Conservation (phyloP, 495 filamentous ascomycete species). For the Aspergillus indologenus region DNA sequence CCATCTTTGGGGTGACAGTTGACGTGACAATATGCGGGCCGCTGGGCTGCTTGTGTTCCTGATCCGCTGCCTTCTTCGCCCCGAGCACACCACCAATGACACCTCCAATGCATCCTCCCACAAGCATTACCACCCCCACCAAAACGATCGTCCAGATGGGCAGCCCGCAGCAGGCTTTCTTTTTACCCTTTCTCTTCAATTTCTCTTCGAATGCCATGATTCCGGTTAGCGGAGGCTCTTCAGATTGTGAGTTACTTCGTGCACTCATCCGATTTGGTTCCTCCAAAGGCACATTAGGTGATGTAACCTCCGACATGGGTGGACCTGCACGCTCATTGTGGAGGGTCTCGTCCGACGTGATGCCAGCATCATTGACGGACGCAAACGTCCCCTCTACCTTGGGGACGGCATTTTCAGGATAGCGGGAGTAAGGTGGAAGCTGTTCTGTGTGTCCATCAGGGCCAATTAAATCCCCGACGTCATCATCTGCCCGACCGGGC, state of each 20-base stretch:
- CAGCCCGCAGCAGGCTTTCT: conserved; percentile 59
- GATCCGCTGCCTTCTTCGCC: conserved; percentile 38
- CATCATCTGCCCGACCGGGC: conserved; percentile 77
- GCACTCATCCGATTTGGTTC: conserved; percentile 9
- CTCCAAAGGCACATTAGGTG: conserved; percentile 26
- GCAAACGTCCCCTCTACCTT: conserved; percentile 31
- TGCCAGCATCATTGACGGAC: conserved; percentile 23
- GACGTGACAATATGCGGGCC: conserved; percentile 45
- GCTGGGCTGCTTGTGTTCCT: conserved; percentile 19
- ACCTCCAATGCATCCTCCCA: conserved; percentile 53
- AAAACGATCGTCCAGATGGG: conserved; percentile 68
- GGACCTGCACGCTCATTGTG: conserved; percentile 22
- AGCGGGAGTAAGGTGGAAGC: conserved; percentile 83
- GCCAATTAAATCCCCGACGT: conserved; percentile 80
- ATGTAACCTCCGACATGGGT: conserved; percentile 48
- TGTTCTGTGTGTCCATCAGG: conserved; percentile 88
- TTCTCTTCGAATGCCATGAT: conserved; percentile 52
- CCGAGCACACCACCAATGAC: conserved; percentile 58
- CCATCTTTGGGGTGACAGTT: conserved; percentile 57
- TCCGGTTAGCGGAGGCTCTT: conserved; percentile 25
- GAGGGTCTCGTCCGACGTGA: conserved; percentile 22
- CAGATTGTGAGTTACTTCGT: conserved; percentile 4
- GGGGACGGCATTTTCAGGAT: conserved; percentile 57
- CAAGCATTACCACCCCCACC: conserved; percentile 52
- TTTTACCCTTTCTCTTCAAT: conserved; percentile 55